Base-by-base conservation (phyloP, 805 yeast genomes). In the Jamesozyma piceae region DNA sequence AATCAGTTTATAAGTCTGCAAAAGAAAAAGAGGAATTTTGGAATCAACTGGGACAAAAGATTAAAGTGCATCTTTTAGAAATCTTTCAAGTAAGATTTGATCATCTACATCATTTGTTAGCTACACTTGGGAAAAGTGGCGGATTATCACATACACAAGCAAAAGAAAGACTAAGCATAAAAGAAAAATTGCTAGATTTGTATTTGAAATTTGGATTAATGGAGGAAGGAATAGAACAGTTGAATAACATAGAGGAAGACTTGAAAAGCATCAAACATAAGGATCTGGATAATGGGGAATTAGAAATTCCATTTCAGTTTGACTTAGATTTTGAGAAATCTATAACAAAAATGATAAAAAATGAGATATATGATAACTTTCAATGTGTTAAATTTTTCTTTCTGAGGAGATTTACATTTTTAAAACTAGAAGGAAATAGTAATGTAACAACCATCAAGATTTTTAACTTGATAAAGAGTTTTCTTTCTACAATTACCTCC, bases 1-100 rank as follows among this genome's bases (percentile, higher is more conserved):
- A 53, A 46, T 53, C 65, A 15, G 60, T 62, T 21, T 62, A 62
- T 41, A 62, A 53, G 37, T 62, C 66, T 4, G 52, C 53, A 5
- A 49, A 45, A 22, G 64, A 58, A 33, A 57, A 50, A 39, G 49
- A 49, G 13, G 57, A 53, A 9, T 59, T 60, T 37, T 60, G 65
- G 65, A 44, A 42, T 34, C 53, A 54, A 21, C 44, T 59, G 26
- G 45, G 54, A 21, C 46, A 51, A 15, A 47, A 49, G 13, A 35
- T 62, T 31, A 58, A 58, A 37, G 33, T 41, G 4, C 49, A 43
- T 14, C 30, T 58, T 11, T 31, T 62, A 27, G 51, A 49, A 18
- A 51, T 56, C n/a, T 58, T 62, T 28, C 57, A 59, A 37, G 38
- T 46, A 38, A 48, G 66, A 35, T 43, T 55, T 14, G 40, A 38